These are phyloP conservation scores for Populus euphratica DNA, from an alignment of 345 rosid genomes.

Conservation along the genomic window DNA sequence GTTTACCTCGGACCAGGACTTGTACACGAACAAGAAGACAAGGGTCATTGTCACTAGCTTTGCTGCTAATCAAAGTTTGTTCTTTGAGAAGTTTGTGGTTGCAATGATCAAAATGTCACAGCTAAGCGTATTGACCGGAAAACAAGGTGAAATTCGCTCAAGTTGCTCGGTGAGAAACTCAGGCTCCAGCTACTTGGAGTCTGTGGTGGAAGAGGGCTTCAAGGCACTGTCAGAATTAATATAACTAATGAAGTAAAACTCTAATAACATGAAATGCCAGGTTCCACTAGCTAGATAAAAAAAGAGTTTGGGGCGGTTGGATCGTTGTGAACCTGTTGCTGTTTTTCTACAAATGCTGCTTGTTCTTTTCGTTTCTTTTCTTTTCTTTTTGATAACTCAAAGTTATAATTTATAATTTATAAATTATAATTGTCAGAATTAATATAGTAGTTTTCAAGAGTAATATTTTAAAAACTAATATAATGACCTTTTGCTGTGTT, in stretches of 20 bases:
- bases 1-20: conserved; percentile 83
- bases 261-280: background rate
- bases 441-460: too few relatives aligned
- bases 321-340: background rate
- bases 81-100: conserved; percentile 56
- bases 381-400: background rate
- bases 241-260: too few relatives aligned
- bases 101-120: conserved; percentile 81
- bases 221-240: conserved; percentile 36
- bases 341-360: background rate
- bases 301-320: background rate
- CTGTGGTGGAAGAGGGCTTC: conserved; percentile 46
- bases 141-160: conserved; percentile 65
- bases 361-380: too few relatives aligned
- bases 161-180: conserved; percentile 66
- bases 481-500: too few relatives aligned
- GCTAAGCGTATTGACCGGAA: conserved; percentile 54
- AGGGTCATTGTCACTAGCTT: conserved; percentile 56
- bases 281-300: background rate
- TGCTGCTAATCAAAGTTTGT: conserved; percentile 49
- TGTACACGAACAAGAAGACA: conserved; percentile 56
- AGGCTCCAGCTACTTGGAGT: conserved; percentile 27
- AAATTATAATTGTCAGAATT: too few relatives aligned
- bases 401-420: too few relatives aligned
- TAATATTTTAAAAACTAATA: too few relatives aligned